phyloP scores from a whole-genome alignment of 331 rosid species.

The Arachis monticola region DNA sequence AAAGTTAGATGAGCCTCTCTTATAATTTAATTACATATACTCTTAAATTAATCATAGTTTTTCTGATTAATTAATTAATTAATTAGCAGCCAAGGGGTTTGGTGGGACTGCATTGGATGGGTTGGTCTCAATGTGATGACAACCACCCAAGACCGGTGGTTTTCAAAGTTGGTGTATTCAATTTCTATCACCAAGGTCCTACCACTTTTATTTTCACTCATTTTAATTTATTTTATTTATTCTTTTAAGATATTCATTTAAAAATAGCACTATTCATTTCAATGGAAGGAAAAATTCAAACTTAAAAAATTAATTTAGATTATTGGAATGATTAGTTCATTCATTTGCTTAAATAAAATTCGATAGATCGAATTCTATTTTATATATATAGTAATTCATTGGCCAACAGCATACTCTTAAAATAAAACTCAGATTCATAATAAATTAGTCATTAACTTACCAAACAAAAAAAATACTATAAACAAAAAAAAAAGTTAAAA shows the following conservation, averaged over 20 bases:
- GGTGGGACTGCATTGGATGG: conserved; percentile 1
- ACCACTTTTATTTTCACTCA: not conserved
- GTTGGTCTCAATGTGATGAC: not conserved
- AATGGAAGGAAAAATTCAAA: too few relatives aligned
- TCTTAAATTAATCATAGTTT: too few relatives aligned
- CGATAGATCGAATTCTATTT: not conserved
- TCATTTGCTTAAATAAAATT: too few relatives aligned
- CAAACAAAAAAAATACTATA: too few relatives aligned
- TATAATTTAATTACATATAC: too few relatives aligned
- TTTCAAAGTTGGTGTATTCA: not conserved
- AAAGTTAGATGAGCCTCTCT: too few relatives aligned
- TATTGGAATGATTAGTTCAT: too few relatives aligned
- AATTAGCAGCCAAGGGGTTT: not conserved
- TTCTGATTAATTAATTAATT: too few relatives aligned
- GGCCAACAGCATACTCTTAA: too few relatives aligned
- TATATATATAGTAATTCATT: not conserved
- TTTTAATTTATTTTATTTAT: not conserved
- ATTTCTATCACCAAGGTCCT: not conserved
- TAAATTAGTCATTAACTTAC: too few relatives aligned
- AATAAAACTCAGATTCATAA: too few relatives aligned
- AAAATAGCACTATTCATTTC: not conserved
- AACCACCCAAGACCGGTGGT: not conserved
- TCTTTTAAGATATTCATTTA: not conserved
- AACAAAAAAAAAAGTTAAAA: not conserved
- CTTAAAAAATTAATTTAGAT: too few relatives aligned